Evolutionary conservation across 139 green algal species (phyloP), one percentile per base, ranked within the genome.

Genomic region (Chlorella sorokiniana): DNA sequence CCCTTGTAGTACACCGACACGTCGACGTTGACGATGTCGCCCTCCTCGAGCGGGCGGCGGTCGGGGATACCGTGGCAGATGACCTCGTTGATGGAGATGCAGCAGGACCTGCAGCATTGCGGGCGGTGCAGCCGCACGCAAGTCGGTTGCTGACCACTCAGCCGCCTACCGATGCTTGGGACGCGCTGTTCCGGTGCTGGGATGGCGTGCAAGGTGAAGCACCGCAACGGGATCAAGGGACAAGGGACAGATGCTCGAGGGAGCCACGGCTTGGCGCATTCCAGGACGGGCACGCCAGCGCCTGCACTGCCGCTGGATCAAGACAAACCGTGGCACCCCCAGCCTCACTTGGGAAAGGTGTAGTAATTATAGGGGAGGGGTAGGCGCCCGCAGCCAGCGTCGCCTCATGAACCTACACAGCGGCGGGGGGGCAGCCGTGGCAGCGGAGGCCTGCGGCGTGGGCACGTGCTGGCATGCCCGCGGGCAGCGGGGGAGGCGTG

Each of bases 51-150:
- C 79, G 92, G 88, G 11, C 97, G 88, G 51, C 81, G 69, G 85
- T 99, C 97, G 3, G 97, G 97, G 67, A 99, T 99, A 70, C 97
- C 97, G 87, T 99, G 97, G 87, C 97, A 99, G 71, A 99, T 97
- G 40, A 99, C 90, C 91, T 99, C 97, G 79, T 99, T 99, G 42
- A 99, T 89, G 44, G 89, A 96, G 22, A 96, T 99, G 90, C 97
- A 99, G 8, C 97, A 93, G 7, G 86, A 94, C 73, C 6, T 33
- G 65, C 11, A 8, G 33, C 9, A 16, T 31, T 35, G 65, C 8
- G 11, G 18, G 37, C 20, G 37, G 38, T 25, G 65, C n/a, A 27
- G 4, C 18, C n/a, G n/a, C n/a, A n/a, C n/a, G n/a, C n/a, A n/a
- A n/a, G n/a, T n/a, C n/a, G n/a, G n/a, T n/a, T n/a, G n/a, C n/a